These are phyloP conservation scores for Hypoxylon sp. DNA, from an alignment of 2,329 filamentous ascomycete species.

Conservation along the genomic window DNA sequence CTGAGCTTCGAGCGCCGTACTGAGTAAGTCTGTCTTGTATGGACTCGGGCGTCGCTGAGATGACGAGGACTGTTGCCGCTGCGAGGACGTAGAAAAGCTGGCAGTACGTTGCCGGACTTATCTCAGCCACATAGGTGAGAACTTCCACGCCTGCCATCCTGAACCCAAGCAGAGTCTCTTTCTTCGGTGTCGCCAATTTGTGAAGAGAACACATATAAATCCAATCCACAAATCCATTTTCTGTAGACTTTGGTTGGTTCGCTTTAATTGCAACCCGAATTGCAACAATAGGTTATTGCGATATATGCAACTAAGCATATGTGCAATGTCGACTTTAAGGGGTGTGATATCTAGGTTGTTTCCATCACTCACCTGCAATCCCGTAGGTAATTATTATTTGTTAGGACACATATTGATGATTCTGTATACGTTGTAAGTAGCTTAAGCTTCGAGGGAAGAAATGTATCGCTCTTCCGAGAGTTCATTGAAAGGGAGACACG, in stretches of 20 bases:
- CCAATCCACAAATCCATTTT: neutral
- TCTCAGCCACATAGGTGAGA: slow-evolving; percentile 21
- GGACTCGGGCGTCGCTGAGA: slow-evolving; percentile 61
- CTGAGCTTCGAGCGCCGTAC: slow-evolving; percentile 63
- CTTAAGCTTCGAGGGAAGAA: neutral
- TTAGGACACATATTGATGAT: neutral
- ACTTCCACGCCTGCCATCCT: slow-evolving; percentile 23
- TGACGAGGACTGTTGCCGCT: slow-evolving; percentile 56
- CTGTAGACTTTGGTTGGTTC: neutral
- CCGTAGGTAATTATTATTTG: neutral
- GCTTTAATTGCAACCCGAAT: neutral
- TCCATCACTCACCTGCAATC: neutral
- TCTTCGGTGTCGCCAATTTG: neutral
- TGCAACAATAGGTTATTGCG: neutral
- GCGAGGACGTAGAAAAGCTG: slow-evolving; percentile 63
- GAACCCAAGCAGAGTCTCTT: neutral
- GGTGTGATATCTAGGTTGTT: neutral
- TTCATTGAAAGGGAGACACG: neutral
- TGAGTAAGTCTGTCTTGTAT: slow-evolving; percentile 61
- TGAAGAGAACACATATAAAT: slow-evolving; percentile 14
- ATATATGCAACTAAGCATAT: neutral
- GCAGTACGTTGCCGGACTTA: slow-evolving; percentile 54
- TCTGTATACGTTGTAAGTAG: neutral
- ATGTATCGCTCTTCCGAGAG: neutral
- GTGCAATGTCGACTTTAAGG: neutral